phyloP scores from a whole-genome alignment of 1,139 yeast genomes.

The Debaryomycetaceae sp. region DNA sequence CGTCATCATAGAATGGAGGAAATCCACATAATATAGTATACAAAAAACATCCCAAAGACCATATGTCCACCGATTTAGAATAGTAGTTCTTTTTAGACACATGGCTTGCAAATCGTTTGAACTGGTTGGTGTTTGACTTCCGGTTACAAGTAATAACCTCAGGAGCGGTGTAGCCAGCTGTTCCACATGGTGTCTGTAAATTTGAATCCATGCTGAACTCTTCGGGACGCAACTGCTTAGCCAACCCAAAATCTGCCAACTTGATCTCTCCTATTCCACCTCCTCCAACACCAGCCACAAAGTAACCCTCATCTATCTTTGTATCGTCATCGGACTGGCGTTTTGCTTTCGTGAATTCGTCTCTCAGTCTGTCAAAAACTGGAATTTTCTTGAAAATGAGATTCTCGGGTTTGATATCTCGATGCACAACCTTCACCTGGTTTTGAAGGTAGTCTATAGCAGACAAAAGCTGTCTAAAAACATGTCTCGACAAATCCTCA shows the following conservation, averaged over 20 bases:
- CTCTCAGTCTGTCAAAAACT: constrained; percentile 40
- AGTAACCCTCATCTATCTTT: constrained; percentile 85
- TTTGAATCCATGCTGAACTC: constrained; percentile 22
- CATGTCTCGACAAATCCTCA: constrained; percentile 81
- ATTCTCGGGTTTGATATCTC: constrained; percentile 96
- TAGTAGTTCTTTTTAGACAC: constrained; percentile 65
- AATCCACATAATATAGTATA: constrained; percentile 91
- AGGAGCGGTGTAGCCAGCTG: constrained; percentile 79
- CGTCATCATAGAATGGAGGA: constrained; percentile 94
- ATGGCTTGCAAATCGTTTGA: constrained; percentile 16
- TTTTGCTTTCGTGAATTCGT: constrained; percentile 38
- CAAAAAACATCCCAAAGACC: constrained; percentile 93
- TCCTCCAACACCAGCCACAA: constrained; percentile 74
- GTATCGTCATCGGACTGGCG: constrained; percentile 73
- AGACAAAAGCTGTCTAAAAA: constrained; percentile 77
- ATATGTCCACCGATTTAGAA: constrained; percentile 89
- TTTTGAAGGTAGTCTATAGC: constrained; percentile 82
- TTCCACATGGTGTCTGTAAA: constrained; percentile 67
- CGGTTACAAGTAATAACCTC: constrained; percentile 66
- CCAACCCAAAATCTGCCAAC: constrained; percentile 89
- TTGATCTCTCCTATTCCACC: constrained; percentile 87
- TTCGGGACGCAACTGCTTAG: constrained; percentile 71
- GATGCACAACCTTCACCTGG: constrained; percentile 76
- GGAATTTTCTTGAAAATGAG: constrained; percentile 57
- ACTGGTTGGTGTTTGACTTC: constrained; percentile 4